phyloP scores from a whole-genome alignment of 139 green algal genomes.

The Chlorella vulgaris region DNA sequence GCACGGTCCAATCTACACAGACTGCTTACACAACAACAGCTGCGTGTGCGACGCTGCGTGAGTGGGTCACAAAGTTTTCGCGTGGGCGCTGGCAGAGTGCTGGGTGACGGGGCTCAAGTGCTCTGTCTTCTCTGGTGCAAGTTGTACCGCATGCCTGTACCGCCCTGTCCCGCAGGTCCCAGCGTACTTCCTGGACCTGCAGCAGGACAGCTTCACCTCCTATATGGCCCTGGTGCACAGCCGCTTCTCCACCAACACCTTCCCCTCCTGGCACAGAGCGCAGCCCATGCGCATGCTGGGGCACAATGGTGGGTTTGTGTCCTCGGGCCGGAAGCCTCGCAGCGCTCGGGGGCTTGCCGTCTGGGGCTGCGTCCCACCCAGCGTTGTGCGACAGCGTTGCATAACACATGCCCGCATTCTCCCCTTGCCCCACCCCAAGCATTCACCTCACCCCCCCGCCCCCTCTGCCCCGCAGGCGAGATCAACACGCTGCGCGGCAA shows the following conservation, averaged over 20 bases:
- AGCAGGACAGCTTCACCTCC: slow-evolving; percentile 73
- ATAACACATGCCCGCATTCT: background rate
- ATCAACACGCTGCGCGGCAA: slow-evolving; percentile 90
- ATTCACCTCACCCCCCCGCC: background rate
- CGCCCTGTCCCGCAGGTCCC: slow-evolving; percentile 64
- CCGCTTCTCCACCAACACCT: slow-evolving; percentile 98
- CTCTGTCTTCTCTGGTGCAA: no score
- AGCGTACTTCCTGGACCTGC: slow-evolving; percentile 88
- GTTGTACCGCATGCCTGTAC: no score
- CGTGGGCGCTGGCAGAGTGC: no score
- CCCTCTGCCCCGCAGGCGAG: slow-evolving; percentile 47
- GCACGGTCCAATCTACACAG: no score
- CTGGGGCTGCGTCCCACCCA: no score
- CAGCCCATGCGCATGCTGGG: slow-evolving; percentile 95
- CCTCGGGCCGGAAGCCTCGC: no score
- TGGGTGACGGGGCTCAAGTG: no score
- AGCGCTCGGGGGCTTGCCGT: no score
- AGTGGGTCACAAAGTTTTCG: no score
- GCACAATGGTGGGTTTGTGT: slow-evolving; percentile 79
- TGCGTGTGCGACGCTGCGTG: no score
- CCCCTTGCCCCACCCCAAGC: background rate
- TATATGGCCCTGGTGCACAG: slow-evolving; percentile 96
- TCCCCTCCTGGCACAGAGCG: slow-evolving; percentile 90
- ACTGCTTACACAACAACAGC: no score
- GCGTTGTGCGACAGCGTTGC: background rate